Base-by-base conservation (phyloP, 2,329 filamentous ascomycete genomes). In the Emericellopsis atlantica region DNA sequence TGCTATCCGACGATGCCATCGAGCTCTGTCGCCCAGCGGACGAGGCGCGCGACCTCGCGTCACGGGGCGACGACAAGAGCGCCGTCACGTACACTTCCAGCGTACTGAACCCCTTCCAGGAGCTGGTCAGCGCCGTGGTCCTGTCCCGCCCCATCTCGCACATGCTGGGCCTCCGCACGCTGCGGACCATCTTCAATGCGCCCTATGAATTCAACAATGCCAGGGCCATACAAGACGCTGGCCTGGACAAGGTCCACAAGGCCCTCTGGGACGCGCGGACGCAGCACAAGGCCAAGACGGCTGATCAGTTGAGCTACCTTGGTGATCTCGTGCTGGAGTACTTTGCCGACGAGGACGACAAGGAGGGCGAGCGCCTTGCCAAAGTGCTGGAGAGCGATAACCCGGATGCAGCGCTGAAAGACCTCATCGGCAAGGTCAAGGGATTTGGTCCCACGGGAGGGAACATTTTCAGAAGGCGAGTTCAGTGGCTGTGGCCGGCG, bases 261-360 rank as follows among this genome's bases (percentile, higher is more conserved):
- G 60, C 64, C 3, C 46, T 69, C 32, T 55, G 56, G 44, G 59
- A 62, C 41, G 63, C 65, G 29, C 46, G 54, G 24, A 67, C 62
- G 6, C 63, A 67, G 50, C 64, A 68, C 44, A 62, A 64, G 42
- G 62, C 60, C 45, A 67, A 67, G 52, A 67, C 62, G 2, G 64
- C 63, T 1, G 52, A 56, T 8, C 59, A 67, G 42, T 52, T 67
- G 6, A 54, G 53, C 7, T 36, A 35, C 6, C 34, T 44, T 5
- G 38, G 23, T 8, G 38, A 40, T n/a, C 10, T 40, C 10, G 18
- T 33, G 4, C 5, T 40, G 11, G 38, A 40, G 14, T 18, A n/a
- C 26, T 40, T 32, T 29, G n/a, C 38, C 18, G 38, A 22, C 26
- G 26, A 32, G 14, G 22, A 40, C 24, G 38, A 40, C 26, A 11